Base-by-base conservation (phyloP, 208 protist species). In the Acanthamoeba culbertsoni region DNA sequence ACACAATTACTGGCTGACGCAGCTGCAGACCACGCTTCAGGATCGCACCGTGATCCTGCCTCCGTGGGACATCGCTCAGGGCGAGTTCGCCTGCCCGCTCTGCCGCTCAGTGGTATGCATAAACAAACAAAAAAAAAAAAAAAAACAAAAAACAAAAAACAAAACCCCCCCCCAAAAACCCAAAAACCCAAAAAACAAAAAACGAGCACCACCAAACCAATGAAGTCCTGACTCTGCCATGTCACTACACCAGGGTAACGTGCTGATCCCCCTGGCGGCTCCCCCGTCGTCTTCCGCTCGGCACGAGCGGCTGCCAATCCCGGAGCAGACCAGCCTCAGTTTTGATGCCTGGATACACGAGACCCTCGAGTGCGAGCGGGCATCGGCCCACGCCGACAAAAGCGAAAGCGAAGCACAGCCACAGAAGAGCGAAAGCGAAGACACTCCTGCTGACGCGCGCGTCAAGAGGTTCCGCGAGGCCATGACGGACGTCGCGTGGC, bases 71-170 rank as follows among this genome's bases (percentile, higher is more conserved):
- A 31, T 89, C 26, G 46, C 79, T 1, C 31, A 45, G 31, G 79
- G 79, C 46, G 79, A 89, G 79, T 89, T 89, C 23, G 55, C 46
- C 23, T 89, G 79, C 45, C 79, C 79, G 26, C 51, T 89, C 16
- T 89, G 79, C 51, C 46, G 79, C 46, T 43, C 79, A 2, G 55
- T 89, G 51, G 79, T 65, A 65, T 14, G 55, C 37, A 7, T 28
- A 26, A 12, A 75, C 28, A 8, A 7, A n/a, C n/a, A n/a, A n/a
- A n/a, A n/a, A n/a, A n/a, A n/a, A n/a, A n/a, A n/a, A n/a, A n/a
- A n/a, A n/a, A n/a, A n/a, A n/a, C n/a, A n/a, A n/a, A n/a, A n/a
- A n/a, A n/a, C n/a, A n/a, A n/a, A n/a, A n/a, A n/a, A n/a, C n/a
- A n/a, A n/a, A n/a, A n/a, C n/a, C n/a, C n/a, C n/a, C n/a, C n/a